A percentile compares a stretch with the other conserved stretches of the same genome.
Evolutionary conservation across 2,329 filamentous ascomycete species (phyloP).

Genomic region (Cordyceps javanica): DNA sequence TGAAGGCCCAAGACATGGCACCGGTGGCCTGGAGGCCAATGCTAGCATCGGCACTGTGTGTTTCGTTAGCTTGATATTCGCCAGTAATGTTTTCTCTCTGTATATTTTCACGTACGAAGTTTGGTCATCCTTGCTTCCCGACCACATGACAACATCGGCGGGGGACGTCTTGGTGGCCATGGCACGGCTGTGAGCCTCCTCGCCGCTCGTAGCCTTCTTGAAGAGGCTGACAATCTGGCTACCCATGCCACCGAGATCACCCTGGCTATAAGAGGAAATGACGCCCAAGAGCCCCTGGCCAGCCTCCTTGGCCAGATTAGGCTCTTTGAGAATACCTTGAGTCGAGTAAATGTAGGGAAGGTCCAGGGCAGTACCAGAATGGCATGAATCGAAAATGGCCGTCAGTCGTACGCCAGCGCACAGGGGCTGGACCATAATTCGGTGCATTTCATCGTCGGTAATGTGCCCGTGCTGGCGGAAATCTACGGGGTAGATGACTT

Average conservation of each 20-base stretch:
- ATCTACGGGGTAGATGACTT: slow-evolving; percentile 79
- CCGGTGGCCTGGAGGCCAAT: slow-evolving; percentile 88
- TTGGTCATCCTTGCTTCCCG: slow-evolving; percentile 92
- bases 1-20: slow-evolving; percentile 98
- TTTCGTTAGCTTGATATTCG: background rate
- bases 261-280: slow-evolving; percentile 54
- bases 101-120: slow-evolving; percentile 67
- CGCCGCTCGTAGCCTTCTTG: slow-evolving; percentile 79
- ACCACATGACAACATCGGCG: slow-evolving; percentile 96
- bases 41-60: slow-evolving; percentile 77
- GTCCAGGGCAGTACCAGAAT: slow-evolving; percentile 61
- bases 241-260: slow-evolving; percentile 78
- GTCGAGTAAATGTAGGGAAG: slow-evolving; percentile 65
- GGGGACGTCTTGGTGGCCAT: slow-evolving; percentile 86
- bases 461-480: slow-evolving; percentile 75
- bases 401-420: slow-evolving; percentile 52
- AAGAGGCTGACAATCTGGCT: slow-evolving; percentile 75
- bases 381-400: slow-evolving; percentile 60
- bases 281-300: slow-evolving; percentile 57
- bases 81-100: background rate
- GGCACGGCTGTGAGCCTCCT: slow-evolving; percentile 75
- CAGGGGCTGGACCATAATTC: slow-evolving; percentile 59
- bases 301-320: slow-evolving; percentile 62
- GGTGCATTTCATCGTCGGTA: slow-evolving; percentile 77
- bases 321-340: slow-evolving; percentile 62